These are phyloP conservation scores for Camelina sativa DNA, from an alignment of 345 rosid genomes.

Conservation along the genomic window DNA sequence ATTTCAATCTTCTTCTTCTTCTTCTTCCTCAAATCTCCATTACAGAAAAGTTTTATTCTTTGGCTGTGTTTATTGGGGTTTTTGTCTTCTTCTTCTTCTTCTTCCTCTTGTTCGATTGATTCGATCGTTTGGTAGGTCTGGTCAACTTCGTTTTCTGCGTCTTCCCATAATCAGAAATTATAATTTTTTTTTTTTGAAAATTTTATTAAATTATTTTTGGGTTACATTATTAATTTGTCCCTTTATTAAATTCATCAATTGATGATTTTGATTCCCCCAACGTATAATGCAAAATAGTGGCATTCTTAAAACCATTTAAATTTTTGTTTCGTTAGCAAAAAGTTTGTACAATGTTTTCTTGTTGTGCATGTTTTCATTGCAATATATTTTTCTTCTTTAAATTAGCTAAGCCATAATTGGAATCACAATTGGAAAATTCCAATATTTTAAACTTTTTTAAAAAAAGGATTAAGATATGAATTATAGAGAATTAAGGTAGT, in stretches of 20 bases:
- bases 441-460: neutral
- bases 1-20: neutral
- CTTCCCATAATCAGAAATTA: slow-evolving; percentile 18
- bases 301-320: neutral
- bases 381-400: too few species aligned
- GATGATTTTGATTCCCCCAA: slow-evolving; percentile 3
- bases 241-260: slow-evolving; percentile 20
- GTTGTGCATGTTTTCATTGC: neutral
- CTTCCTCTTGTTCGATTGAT: slow-evolving; percentile 38
- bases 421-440: neutral
- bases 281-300: slow-evolving; percentile 30
- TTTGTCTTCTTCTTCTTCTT: neutral
- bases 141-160: slow-evolving; percentile 48
- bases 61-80: neutral
- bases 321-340: neutral
- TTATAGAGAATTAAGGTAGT: neutral
- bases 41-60: slow-evolving; percentile 23
- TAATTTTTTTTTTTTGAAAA: too few species aligned
- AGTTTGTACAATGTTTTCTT: neutral
- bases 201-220: neutral
- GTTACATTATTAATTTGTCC: neutral
- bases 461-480: neutral
- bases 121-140: slow-evolving; percentile 41
- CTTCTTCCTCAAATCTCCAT: slow-evolving; percentile 44
- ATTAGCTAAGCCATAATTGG: neutral